phyloP scores from a whole-genome alignment of 306 rosid species.

The Parietaria judaica region DNA sequence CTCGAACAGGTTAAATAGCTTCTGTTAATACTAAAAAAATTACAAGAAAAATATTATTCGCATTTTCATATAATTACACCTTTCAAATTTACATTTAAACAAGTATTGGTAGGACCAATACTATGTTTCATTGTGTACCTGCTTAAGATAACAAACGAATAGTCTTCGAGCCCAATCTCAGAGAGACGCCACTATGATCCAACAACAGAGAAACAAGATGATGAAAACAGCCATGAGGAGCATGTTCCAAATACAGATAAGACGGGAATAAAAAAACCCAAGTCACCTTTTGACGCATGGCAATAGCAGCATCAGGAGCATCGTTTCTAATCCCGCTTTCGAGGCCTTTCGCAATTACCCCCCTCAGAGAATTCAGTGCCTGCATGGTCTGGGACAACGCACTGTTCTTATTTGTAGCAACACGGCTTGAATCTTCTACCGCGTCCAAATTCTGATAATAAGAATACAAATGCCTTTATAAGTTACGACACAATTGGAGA shows the following conservation, averaged over 20 bases:
- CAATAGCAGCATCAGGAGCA: conserved; percentile 91
- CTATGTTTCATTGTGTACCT: conserved; percentile 32
- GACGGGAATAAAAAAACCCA: conserved; percentile 18
- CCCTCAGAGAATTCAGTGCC: conserved; percentile 68
- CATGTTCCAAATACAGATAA: conserved; percentile 10
- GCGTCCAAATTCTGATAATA: conserved; percentile 68
- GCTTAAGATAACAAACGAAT: conserved; percentile 88
- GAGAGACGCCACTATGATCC: conserved; percentile 88
- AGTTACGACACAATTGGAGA: too few species aligned
- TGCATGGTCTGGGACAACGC: conserved; percentile 68
- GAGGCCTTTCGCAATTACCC: conserved; percentile 60
- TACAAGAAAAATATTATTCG: too few species aligned
- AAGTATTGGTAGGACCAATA: too few species aligned
- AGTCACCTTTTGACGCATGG: conserved; percentile 96
- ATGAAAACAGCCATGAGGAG: conserved; percentile 13
- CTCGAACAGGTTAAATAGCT: too few species aligned
- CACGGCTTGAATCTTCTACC: conserved; percentile 37
- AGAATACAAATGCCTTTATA: too few species aligned
- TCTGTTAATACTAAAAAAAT: too few species aligned
- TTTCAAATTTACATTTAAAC: too few species aligned
- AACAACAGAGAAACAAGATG: conserved; percentile 18
- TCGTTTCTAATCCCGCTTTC: conserved; percentile 99
- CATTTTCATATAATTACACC: too few species aligned
- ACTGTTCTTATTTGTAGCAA: conserved; percentile 28
- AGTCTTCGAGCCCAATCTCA: conserved; percentile 97